Evolutionary conservation across 257 asterid species (phyloP).

Genomic region (Solanum piurae): DNA sequence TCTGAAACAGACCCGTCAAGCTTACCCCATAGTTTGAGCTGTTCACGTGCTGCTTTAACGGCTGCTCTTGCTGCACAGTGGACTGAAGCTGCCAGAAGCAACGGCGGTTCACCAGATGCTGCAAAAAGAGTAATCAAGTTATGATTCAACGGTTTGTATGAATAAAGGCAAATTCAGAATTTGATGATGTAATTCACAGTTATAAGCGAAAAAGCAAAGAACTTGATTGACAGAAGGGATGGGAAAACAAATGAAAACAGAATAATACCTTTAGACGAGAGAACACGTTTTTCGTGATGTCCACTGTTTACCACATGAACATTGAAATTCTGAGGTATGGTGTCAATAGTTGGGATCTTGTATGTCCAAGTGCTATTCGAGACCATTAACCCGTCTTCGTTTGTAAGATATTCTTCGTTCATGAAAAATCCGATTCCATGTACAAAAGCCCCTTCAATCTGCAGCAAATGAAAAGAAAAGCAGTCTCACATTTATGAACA

Average conservation of each 20-base stretch:
- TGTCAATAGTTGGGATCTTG: slow-evolving; percentile 71
- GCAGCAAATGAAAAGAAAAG: neutral
- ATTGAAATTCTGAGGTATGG: slow-evolving; percentile 52
- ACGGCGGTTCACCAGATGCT: slow-evolving; percentile 86
- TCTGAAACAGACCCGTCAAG: slow-evolving; percentile 23
- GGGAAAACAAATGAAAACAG: neutral
- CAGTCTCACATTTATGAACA: neutral
- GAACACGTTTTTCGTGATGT: slow-evolving; percentile 48
- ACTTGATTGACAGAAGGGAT: neutral
- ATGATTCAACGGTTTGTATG: neutral
- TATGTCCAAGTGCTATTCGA: slow-evolving; percentile 68
- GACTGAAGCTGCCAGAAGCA: slow-evolving; percentile 66
- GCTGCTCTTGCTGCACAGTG: slow-evolving; percentile 78
- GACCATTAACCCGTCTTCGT: slow-evolving; percentile 39
- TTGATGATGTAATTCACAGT: neutral
- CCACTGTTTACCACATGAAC: slow-evolving; percentile 57
- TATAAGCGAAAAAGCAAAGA: neutral
- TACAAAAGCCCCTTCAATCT: slow-evolving; percentile 84
- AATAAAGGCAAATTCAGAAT: neutral
- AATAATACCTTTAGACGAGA: slow-evolving; percentile 67
- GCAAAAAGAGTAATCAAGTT: neutral
- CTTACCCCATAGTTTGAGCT: slow-evolving; percentile 44
- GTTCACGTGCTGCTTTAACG: slow-evolving; percentile 53
- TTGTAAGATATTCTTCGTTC: slow-evolving; percentile 60
- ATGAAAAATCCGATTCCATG: slow-evolving; percentile 84